Evolutionary conservation across 208 protist species (phyloP), one percentile per base, ranked within the genome.

Genomic region (Leishmania braziliensis): DNA sequence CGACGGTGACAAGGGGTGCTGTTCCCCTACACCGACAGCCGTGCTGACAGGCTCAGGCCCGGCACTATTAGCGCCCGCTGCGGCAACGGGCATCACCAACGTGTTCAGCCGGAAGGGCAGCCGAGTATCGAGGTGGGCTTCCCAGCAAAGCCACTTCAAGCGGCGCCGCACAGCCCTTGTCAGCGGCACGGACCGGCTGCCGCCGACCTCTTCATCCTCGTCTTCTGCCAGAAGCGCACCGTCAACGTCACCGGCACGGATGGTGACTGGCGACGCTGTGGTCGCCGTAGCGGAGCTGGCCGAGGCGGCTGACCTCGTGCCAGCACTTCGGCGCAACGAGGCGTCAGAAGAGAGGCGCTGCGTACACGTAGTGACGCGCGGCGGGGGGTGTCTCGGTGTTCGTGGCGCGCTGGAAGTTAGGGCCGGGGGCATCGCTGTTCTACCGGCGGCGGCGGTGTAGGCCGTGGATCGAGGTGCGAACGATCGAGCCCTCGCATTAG

Each of bases 91-190:
- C 26, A 33, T 39, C 46, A 29, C 14, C 60, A 65, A 48, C 20
- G n/a, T 12, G 62, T 81, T 78, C n/a, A 80, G 29, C 2, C 29
- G 76, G 36, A 84, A 80, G 48, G 65, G 33, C n/a, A 84, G 18
- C 33, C 2, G n/a, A 29, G 33, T 29, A 50, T n/a, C 14, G 33
- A 48, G 76, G 81, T 75, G 71, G 5, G 58, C 16, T 10, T 72
- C 50, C 53, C 43, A 60, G 54, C 46, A 20, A 39, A 85, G 69
- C 82, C 82, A 85, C 23, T 48, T 62, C 50, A 77, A 74, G 23
- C 78, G 82, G 53, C 68, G 62, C 29, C 51, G 46, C 23, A 53
- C 0, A 23, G 46, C 74, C 23, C 68, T 33, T 6, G 68, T 48
- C n/a, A 33, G n/a, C 20, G 71, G 48, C 77, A 75, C 0, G 29